These are phyloP conservation scores for Carex scoparia DNA, from an alignment of 176 grass and related monocot species.

Conservation along the genomic window DNA sequence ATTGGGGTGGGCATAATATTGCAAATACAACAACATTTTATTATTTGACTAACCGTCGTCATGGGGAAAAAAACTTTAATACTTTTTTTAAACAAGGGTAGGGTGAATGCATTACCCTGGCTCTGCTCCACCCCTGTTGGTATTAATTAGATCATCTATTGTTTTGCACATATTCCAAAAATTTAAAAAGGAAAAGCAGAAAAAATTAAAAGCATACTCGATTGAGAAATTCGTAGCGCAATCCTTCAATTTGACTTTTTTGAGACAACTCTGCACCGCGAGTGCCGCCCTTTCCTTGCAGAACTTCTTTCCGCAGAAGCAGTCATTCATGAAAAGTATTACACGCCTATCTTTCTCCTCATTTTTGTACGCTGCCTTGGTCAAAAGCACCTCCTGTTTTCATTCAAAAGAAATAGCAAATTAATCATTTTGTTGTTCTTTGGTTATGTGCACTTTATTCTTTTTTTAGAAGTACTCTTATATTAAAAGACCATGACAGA, in stretches of 20 bases:
- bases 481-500: not conserved
- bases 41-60: not conserved
- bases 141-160: not conserved
- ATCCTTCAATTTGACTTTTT: slow-evolving; percentile 62
- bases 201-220: slow-evolving; percentile 50
- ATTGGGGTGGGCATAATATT: not conserved
- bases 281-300: slow-evolving; percentile 91
- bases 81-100: not conserved
- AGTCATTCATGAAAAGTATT: slow-evolving; percentile 79
- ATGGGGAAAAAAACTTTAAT: not conserved
- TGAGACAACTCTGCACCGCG: slow-evolving; percentile 64
- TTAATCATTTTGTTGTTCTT: slow-evolving; percentile 12
- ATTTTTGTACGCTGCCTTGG: slow-evolving; percentile 44
- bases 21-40: not conserved
- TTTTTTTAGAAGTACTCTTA: not conserved
- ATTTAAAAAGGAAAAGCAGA: not conserved
- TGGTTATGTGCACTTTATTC: not conserved
- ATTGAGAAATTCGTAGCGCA: slow-evolving; percentile 70
- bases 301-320: slow-evolving; percentile 69
- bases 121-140: not conserved
- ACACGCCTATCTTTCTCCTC: slow-evolving; percentile 63
- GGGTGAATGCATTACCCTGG: not conserved
- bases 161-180: not conserved
- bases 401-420: not conserved
- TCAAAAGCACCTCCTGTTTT: slow-evolving; percentile 72